A percentile compares a stretch with the other conserved stretches of the same genome.
These are phyloP conservation scores for Neopestalotiopsis clavispora DNA, from an alignment of 2,329 filamentous ascomycete species.

Conservation along the genomic window DNA sequence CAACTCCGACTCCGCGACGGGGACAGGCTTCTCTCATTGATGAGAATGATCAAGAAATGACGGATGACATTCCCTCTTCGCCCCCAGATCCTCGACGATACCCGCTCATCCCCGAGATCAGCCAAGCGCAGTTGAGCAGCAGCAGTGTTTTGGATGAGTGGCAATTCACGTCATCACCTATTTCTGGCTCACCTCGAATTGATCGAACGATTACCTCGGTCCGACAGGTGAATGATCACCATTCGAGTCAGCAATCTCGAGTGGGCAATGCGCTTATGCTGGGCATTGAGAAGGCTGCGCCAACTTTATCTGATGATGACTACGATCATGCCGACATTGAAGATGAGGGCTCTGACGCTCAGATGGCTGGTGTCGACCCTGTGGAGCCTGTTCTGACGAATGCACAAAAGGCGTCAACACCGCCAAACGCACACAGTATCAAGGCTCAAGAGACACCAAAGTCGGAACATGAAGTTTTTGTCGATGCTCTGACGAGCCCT, in stretches of 20 bases:
- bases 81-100: constrained; percentile 60
- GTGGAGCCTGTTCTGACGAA: not conserved
- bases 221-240: not conserved
- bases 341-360: constrained; percentile 10
- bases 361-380: not conserved
- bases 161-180: constrained; percentile 61
- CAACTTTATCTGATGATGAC: constrained; percentile 8
- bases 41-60: constrained; percentile 50
- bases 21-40: constrained; percentile 52
- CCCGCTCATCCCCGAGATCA: constrained; percentile 56
- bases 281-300: not conserved
- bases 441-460: constrained; percentile 42
- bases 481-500: constrained; percentile 55
- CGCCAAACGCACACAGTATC: constrained; percentile 23
- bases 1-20: constrained; percentile 65
- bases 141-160: constrained; percentile 49
- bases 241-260: not conserved
- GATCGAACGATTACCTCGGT: constrained; percentile 31
- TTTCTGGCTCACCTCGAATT: constrained; percentile 53
- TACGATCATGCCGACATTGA: constrained; percentile 17
- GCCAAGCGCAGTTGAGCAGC: constrained; percentile 49
- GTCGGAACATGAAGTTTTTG: constrained; percentile 51
- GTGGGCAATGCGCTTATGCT: not conserved
- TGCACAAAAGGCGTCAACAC: constrained; percentile 21
- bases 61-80: constrained; percentile 60